Percentiles rank a stretch among this genome's conserved stretches.
Evolutionary conservation across 1,284 basidiomycete species (phyloP).

Genomic region (Stereum hirsutum): DNA sequence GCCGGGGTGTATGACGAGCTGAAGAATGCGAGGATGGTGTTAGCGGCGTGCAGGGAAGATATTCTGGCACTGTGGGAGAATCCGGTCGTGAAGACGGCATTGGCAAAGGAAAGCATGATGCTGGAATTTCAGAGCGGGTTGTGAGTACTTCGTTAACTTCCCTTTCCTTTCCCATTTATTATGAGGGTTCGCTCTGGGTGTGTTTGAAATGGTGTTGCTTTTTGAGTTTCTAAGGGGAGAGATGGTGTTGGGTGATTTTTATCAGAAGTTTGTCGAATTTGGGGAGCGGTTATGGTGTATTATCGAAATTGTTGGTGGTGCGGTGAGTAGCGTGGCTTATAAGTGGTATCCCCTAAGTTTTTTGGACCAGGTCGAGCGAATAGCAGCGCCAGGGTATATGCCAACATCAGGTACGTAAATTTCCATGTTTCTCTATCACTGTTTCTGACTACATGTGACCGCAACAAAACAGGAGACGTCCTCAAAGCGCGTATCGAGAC

Average conservation of each 20-base stretch:
- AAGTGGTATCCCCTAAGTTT: too few species aligned
- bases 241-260: background rate
- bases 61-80: slow-evolving; percentile 62
- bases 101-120: slow-evolving; percentile 37
- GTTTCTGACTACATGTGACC: background rate
- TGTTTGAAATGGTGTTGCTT: too few species aligned
- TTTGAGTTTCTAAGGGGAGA: too few species aligned
- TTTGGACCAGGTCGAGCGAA: slow-evolving; percentile 55
- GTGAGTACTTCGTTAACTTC: slow-evolving; percentile 31
- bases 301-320: too few species aligned
- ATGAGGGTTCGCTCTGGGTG: slow-evolving; percentile 21
- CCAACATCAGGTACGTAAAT: slow-evolving; percentile 27
- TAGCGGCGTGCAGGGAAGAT: slow-evolving; percentile 52
- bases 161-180: slow-evolving; percentile 4
- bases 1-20: slow-evolving; percentile 9
- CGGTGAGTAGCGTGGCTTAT: too few species aligned
- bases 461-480: slow-evolving; percentile 54
- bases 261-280: too few species aligned
- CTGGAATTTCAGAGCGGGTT: slow-evolving; percentile 61
- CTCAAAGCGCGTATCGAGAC: slow-evolving; percentile 57
- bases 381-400: slow-evolving; percentile 47
- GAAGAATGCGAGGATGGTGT: slow-evolving; percentile 44
- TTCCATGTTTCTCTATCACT: background rate
- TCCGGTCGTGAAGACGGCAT: slow-evolving; percentile 40
- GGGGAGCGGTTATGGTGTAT: too few species aligned